Conservation (phyloP, 1,284 basidiomycete species). For the Sutorius eximius region DNA sequence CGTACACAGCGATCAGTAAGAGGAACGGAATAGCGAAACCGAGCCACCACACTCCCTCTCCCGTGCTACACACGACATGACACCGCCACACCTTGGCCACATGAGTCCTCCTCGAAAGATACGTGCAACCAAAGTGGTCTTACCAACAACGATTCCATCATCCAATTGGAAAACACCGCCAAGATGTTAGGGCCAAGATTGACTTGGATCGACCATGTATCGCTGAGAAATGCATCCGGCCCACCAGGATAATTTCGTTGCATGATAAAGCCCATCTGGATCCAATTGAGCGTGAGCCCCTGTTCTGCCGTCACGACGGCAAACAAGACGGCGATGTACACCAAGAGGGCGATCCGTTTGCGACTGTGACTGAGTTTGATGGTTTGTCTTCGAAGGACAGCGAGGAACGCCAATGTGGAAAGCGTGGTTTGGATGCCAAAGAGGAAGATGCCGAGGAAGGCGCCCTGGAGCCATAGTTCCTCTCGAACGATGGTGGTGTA, state of each 20-base stretch:
- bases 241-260: slow-evolving; percentile 19
- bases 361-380: background rate
- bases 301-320: slow-evolving; percentile 5
- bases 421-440: slow-evolving; percentile 12
- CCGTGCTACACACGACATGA: slow-evolving; percentile 10
- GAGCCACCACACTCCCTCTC: slow-evolving; percentile 5
- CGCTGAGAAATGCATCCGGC: slow-evolving; percentile 16
- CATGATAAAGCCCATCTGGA: slow-evolving; percentile 16
- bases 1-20: slow-evolving; percentile 8
- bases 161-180: slow-evolving; percentile 13
- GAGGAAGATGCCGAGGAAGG: slow-evolving; percentile 9
- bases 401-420: slow-evolving; percentile 2
- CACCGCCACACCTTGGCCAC: slow-evolving; percentile 17
- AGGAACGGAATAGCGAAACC: background rate
- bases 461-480: slow-evolving; percentile 15
- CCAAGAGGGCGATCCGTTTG: background rate
- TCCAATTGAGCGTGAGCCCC: slow-evolving; percentile 3
- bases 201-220: background rate
- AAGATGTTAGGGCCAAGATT: slow-evolving; percentile 4
- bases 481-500: slow-evolving; percentile 4
- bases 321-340: slow-evolving; percentile 8
- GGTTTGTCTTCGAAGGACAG: background rate
- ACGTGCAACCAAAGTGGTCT: background rate
- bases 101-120: background rate
- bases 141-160: slow-evolving; percentile 17